Evolutionary conservation across 106 monocot species (phyloP).

Genomic region (Allium sativum): DNA sequence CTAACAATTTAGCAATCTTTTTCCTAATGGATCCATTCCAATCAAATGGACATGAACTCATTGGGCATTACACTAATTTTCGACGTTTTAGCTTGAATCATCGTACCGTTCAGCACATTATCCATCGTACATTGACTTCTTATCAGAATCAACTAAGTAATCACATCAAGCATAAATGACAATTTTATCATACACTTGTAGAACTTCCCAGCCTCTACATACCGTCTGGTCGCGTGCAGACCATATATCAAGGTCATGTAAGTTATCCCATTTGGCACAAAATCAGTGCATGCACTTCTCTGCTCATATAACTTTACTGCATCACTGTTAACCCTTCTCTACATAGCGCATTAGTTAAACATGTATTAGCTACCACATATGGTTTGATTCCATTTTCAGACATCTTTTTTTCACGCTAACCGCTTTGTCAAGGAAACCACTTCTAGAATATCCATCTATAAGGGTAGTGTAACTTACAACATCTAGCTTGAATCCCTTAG

Average conservation of each 20-base stretch:
- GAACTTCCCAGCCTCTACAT: constrained; percentile 22
- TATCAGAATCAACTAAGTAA: constrained; percentile 21
- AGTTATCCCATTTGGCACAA: constrained; percentile 9
- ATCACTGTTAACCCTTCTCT: constrained; percentile 14
- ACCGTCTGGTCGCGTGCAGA: constrained; percentile 15
- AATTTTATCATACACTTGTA: constrained; percentile 23
- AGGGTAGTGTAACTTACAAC: constrained; percentile 29
- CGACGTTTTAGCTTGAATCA: constrained; percentile 32
- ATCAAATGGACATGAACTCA: constrained; percentile 5
- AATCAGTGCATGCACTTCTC: constrained; percentile 5
- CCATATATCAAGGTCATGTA: constrained; percentile 30
- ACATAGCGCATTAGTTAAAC: constrained; percentile 26
- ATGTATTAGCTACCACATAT: constrained; percentile 18
- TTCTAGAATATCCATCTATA: constrained; percentile 16
- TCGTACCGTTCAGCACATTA: constrained; percentile 26
- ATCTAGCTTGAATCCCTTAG: constrained; percentile 17
- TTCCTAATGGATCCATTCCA: constrained; percentile 7
- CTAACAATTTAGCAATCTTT: not conserved
- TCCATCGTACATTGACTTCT: constrained; percentile 14
- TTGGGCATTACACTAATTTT: constrained; percentile 21
- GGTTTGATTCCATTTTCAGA: constrained; percentile 3
- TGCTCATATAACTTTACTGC: constrained; percentile 16
- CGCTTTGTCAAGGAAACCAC: constrained; percentile 13
- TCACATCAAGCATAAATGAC: constrained; percentile 19
- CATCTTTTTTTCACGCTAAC: constrained; percentile 19